Evolutionary conservation across 2,329 filamentous ascomycete species (phyloP), one percentile per base, ranked within the genome.

Genomic region (Trichoderma semiorbis): DNA sequence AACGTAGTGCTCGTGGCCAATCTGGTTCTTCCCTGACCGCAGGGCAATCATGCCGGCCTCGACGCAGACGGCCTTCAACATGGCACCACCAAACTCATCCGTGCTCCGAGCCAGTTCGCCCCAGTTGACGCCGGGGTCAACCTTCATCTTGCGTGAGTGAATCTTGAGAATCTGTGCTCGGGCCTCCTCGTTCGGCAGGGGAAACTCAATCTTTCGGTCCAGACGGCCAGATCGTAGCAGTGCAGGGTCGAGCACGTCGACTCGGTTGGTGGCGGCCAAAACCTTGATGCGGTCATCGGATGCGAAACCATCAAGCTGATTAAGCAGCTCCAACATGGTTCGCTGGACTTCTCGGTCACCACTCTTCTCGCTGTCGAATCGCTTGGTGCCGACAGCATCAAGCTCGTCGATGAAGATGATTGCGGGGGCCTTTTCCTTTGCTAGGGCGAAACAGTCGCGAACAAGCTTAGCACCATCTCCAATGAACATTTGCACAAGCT

Each of bases 361-460:
- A 73, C 93, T 96, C 88, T 98, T 99, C 81, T 98, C 95, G 76
- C 93, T 97, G 82, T 99, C 96, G 85, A 99, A 99, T 79, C 96
- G 95, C 85, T 98, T 98, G 69, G 95, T 98, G 76, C 96, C 96
- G n/a, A 99, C 92, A 72, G 96, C 96, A 81, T 99, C 96, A 74
- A 99, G 85, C 84, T 99, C 96, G 84, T 99, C 96, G 78, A 99
- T 98, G 87, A 99, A 99, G 83, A 99, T 99, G 82, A 99, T 99
- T 72, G 96, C 94, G 0, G 96, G 97, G 0, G 96, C 96, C 87
- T 99, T 99, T 84, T 99, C 96, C 83, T 99, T 99, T 69, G 96
- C 96, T 16, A 99, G 87, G 2, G 96, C 96, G 81, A 99, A 99
- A 84, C 94, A 97, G 84, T 99, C 96, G 72, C 96, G 93, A 55